phyloP scores from a whole-genome alignment of 257 asterid species.

The Plantago ovata region DNA sequence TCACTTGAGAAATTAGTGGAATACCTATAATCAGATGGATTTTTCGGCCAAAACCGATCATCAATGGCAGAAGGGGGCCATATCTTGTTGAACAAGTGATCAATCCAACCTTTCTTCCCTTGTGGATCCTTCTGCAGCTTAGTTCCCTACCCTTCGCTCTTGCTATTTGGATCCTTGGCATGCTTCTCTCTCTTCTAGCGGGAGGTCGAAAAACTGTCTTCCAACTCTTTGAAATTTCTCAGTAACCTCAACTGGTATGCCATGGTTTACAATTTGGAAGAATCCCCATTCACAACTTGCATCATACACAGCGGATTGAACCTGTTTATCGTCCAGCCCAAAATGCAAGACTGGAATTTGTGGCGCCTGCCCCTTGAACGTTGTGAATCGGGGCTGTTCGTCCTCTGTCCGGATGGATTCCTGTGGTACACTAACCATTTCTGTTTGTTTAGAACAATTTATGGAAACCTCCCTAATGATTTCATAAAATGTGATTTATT shows the following conservation, averaged over 20 bases:
- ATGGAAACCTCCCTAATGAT: background rate
- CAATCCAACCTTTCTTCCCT: conserved; percentile 88
- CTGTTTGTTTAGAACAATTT: conserved; percentile 19
- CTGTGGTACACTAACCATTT: conserved; percentile 37
- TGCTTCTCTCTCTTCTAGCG: conserved; percentile 35
- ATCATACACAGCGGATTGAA: conserved; percentile 17
- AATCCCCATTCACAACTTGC: conserved; percentile 57
- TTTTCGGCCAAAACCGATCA: conserved; percentile 62
- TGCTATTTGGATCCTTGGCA: conserved; percentile 38
- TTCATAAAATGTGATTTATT: background rate
- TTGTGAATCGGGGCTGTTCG: conserved; percentile 56
- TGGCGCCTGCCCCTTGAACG: conserved; percentile 35
- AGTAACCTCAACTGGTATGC: conserved; percentile 36
- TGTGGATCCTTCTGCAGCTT: conserved; percentile 44
- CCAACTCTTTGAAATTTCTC: conserved; percentile 43
- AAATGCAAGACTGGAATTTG: conserved; percentile 58
- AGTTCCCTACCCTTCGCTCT: conserved; percentile 69
- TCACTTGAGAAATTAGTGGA: too few species aligned
- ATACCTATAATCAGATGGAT: conserved; percentile 75
- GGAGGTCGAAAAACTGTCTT: conserved; percentile 47
- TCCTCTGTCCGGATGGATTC: conserved; percentile 40
- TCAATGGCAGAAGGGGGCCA: conserved; percentile 65
- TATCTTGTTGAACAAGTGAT: conserved; percentile 66
- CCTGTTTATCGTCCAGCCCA: conserved; percentile 9
- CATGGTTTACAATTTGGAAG: conserved; percentile 63